A percentile compares a stretch with the other conserved stretches of the same genome.
Evolutionary conservation across 352 stramenopile genomes (phyloP).

Genomic region (Blastocystis sp.): DNA sequence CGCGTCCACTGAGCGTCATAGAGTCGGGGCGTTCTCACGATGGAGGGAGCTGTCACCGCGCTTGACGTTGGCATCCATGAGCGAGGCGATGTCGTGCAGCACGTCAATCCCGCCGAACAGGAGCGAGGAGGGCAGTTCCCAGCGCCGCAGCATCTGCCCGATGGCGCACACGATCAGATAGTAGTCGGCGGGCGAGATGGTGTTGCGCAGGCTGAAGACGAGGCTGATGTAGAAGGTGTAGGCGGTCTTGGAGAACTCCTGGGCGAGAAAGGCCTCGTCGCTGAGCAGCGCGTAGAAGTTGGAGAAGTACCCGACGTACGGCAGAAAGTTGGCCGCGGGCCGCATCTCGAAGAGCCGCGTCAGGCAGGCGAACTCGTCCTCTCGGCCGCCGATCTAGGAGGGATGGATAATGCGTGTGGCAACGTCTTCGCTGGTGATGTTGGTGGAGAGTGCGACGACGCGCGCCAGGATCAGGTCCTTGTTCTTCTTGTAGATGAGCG

Average conservation of each 20-base stretch:
- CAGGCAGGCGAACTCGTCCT: neutral
- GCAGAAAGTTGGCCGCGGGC: neutral
- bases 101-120: neutral
- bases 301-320: slow-evolving; percentile 9
- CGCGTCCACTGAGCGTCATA: neutral
- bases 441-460: neutral
- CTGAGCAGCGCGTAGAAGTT: slow-evolving; percentile 14
- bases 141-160: slow-evolving; percentile 8
- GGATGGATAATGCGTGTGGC: neutral
- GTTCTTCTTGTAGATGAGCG: neutral
- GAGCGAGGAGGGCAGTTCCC: neutral
- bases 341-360: neutral
- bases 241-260: neutral
- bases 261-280: neutral
- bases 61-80: neutral
- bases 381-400: neutral
- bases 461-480: neutral
- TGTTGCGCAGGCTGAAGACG: neutral
- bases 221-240: neutral
- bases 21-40: neutral
- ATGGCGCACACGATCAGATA: neutral
- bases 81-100: neutral
- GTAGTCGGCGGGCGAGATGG: neutral
- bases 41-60: neutral
- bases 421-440: neutral